Evolutionary conservation across 2,329 filamentous ascomycete species (phyloP).

Genomic region (Fusarium sp.): DNA sequence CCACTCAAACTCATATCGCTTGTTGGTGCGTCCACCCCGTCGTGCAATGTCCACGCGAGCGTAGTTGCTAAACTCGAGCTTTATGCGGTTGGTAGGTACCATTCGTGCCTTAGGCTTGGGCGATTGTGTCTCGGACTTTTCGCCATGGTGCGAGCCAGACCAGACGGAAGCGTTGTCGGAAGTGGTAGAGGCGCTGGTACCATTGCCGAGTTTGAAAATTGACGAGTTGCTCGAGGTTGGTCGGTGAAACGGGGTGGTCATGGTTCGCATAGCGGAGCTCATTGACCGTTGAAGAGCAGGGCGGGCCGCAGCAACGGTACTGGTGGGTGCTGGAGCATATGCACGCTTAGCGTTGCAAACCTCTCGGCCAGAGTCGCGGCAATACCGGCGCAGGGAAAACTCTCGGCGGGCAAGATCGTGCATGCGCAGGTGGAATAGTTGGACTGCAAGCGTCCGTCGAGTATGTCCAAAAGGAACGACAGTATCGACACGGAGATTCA

Average conservation of each 20-base stretch:
- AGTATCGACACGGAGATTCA: conserved; percentile 93
- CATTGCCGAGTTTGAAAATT: conserved; percentile 35
- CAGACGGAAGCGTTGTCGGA: conserved; percentile 41
- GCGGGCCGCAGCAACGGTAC: conserved; percentile 49
- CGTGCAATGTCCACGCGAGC: conserved; percentile 87
- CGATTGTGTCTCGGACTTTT: conserved; percentile 36
- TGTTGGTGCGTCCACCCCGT: conserved; percentile 70
- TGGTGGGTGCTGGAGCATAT: conserved; percentile 53
- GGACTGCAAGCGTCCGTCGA: conserved; percentile 73
- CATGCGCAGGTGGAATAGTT: conserved; percentile 95
- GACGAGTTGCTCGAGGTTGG: conserved; percentile 39
- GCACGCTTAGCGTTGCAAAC: conserved; percentile 86
- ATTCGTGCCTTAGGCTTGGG: conserved; percentile 51
- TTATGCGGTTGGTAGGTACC: conserved; percentile 79
- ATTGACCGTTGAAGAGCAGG: conserved; percentile 59
- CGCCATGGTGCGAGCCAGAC: conserved; percentile 39
- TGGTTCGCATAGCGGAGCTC: conserved; percentile 59
- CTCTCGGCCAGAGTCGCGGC: conserved; percentile 90
- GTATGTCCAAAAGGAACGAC: conserved; percentile 68
- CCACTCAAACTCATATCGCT: conserved; percentile 92
- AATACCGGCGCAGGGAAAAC: conserved; percentile 92
- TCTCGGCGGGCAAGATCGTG: conserved; percentile 87
- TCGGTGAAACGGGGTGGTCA: conserved; percentile 52
- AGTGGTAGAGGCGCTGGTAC: conserved; percentile 20
- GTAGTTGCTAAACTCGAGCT: conserved; percentile 97